Base-by-base conservation (phyloP, 352 stramenopile genomes). In the Phytophthora uliginosa region DNA sequence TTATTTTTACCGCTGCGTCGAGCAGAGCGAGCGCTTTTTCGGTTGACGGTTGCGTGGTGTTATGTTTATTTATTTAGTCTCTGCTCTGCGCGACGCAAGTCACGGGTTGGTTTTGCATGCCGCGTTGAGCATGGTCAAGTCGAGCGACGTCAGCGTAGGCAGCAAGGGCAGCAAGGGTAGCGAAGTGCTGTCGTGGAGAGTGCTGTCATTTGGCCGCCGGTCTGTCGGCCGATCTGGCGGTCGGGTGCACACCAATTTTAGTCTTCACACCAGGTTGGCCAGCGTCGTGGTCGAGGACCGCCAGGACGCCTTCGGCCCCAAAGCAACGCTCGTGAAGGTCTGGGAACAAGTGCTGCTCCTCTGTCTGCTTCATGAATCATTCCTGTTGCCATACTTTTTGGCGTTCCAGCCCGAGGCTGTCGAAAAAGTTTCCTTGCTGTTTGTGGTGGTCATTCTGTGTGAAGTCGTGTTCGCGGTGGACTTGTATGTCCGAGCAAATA, bases 381-480 rank as follows among this genome's bases (percentile, higher is more conserved):
- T 88, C 52, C n/a, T 86, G 15, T 59, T 92, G n/a, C 83, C 83
- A 31, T 86, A 88, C 42, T 66, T 92, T 20, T 31, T 90, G 31
- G 71, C 66, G 2, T 91, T 90, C 66, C 24, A 78, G 13, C 67
- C 71, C 1, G 18, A 69, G 8, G 71, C 50, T 13, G 53, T 63
- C 12, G 42, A 74, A 3, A 22, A 24, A 6, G 76, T 81, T 20
- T 68, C 70, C 5, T 24, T 40, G 4, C 59, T 85, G 61, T 59
- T 78, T 15, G 53, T 69, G 4, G 42, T 83, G 9, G 38, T 81
- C 4, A 54, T 82, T 17, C 24, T 48, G 2, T 83, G 60, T 47
- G 86, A 94, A 55, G 13, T 78, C 3, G 31, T 91, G 10, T 90
- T 94, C 45, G 17, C 84, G 7, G n/a, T 81, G 8, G 86, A 92